Evolutionary conservation across 306 rosid genomes (phyloP).

Genomic region (Mimosa pudica): DNA sequence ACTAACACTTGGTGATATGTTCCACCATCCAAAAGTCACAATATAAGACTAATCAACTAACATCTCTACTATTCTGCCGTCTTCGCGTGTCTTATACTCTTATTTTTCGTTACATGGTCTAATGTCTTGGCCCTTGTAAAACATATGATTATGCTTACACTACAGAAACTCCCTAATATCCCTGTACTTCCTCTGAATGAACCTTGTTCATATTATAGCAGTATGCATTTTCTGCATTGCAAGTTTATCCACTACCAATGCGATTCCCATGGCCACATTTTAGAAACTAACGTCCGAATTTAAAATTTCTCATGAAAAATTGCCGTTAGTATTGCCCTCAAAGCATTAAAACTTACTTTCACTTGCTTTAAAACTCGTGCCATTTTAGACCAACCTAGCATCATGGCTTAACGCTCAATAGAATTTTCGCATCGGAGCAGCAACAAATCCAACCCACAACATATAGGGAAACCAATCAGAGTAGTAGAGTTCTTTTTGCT

Average conservation of each 20-base stretch:
- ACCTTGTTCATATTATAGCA: background rate
- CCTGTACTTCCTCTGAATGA: background rate
- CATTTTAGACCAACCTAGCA: background rate
- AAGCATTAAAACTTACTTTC: background rate
- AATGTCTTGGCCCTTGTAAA: background rate
- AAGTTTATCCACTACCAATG: background rate
- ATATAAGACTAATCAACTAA: background rate
- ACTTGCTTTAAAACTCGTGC: background rate
- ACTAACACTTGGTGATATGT: background rate
- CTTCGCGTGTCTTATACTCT: too few species aligned
- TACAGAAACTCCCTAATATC: background rate
- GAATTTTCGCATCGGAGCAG: background rate
- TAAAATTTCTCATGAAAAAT: background rate
- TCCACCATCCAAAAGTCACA: background rate
- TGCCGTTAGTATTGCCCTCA: background rate
- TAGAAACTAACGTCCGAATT: background rate
- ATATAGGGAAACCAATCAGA: too few species aligned
- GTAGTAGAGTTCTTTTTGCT: too few species aligned
- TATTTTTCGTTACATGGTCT: background rate
- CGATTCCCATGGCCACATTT: background rate
- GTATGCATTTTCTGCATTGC: background rate
- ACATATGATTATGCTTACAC: background rate
- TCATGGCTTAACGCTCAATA: background rate
- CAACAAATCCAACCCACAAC: background rate
- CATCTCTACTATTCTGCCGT: background rate